Conservation (phyloP, 2,329 filamentous ascomycete species). For the Penicillium expansum region DNA sequence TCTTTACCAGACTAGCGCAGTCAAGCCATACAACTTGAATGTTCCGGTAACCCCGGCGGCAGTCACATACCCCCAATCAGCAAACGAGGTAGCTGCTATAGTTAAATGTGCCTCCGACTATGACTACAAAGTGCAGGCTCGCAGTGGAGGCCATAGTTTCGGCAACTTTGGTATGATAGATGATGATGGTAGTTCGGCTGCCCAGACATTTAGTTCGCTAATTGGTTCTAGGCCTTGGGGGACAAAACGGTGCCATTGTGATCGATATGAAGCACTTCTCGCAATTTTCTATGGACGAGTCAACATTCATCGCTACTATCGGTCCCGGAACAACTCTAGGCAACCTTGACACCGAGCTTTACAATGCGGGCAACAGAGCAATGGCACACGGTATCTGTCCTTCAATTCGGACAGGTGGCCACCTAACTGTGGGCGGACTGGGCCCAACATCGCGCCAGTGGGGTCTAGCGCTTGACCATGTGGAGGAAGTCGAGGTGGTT, state of each 20-base stretch:
- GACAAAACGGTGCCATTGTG: not conserved
- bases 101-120: not conserved
- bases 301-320: not conserved
- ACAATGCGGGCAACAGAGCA: not conserved
- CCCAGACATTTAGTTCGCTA: not conserved
- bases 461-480: constrained; percentile 52
- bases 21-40: not conserved
- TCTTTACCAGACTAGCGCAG: not conserved
- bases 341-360: not conserved
- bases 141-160: not conserved
- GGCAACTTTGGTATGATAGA: not conserved
- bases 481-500: constrained; percentile 49
- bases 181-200: not conserved
- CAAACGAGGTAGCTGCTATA: not conserved
- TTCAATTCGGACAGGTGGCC: constrained; percentile 25
- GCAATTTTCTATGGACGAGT: not conserved
- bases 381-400: not conserved
- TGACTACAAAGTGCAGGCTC: not conserved
- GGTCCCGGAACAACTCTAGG: not conserved
- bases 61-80: not conserved
- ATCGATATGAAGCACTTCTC: not conserved
- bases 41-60: not conserved
- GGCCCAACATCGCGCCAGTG: constrained; percentile 46
- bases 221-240: not conserved
- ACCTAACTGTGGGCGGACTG: constrained; percentile 35